A percentile compares a stretch with the other conserved stretches of the same genome.
Conservation (phyloP, 2,329 filamentous ascomycete genomes). For the Xylariales sp. region DNA sequence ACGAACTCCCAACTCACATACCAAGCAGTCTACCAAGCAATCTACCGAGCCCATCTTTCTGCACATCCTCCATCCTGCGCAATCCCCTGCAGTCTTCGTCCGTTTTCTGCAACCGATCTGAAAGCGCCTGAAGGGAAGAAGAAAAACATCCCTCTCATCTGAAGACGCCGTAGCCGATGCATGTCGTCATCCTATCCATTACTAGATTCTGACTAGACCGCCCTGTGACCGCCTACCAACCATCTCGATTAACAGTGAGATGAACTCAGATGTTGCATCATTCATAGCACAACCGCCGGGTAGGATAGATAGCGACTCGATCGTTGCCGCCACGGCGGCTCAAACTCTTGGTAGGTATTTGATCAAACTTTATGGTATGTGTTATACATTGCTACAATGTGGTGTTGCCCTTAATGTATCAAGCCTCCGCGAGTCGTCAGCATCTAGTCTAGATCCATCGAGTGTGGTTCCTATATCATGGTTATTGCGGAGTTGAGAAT, state of each 20-base stretch:
- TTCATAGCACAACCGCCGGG: not conserved
- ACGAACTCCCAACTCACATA: slow-evolving; percentile 15
- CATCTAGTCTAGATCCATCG: slow-evolving; percentile 24
- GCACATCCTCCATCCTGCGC: too few species aligned
- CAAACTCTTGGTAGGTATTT: too few species aligned
- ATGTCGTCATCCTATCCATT: slow-evolving; percentile 2
- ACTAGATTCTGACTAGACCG: too few species aligned
- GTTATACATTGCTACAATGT: not conserved
- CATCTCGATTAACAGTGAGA: not conserved
- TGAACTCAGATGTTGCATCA: not conserved
- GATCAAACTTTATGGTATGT: too few species aligned
- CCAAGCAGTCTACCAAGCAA: not conserved
- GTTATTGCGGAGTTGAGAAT: slow-evolving; percentile 23
- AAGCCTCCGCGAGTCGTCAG: slow-evolving; percentile 9
- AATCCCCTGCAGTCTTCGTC: not conserved
- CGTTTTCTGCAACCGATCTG: not conserved
- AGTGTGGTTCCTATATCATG: slow-evolving; percentile 7
- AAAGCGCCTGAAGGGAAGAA: too few species aligned
- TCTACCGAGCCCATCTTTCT: too few species aligned
- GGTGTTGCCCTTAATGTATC: not conserved
- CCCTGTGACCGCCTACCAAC: too few species aligned
- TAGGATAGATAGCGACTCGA: too few species aligned
- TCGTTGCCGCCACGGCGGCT: too few species aligned
- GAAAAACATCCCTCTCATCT: slow-evolving; percentile 9
- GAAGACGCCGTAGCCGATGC: slow-evolving; percentile 8